Percentiles rank a stretch among this genome's conserved stretches.
Evolutionary conservation across 1,284 basidiomycete species (phyloP).

Genomic region (Austroboletus novae-zelandiae): DNA sequence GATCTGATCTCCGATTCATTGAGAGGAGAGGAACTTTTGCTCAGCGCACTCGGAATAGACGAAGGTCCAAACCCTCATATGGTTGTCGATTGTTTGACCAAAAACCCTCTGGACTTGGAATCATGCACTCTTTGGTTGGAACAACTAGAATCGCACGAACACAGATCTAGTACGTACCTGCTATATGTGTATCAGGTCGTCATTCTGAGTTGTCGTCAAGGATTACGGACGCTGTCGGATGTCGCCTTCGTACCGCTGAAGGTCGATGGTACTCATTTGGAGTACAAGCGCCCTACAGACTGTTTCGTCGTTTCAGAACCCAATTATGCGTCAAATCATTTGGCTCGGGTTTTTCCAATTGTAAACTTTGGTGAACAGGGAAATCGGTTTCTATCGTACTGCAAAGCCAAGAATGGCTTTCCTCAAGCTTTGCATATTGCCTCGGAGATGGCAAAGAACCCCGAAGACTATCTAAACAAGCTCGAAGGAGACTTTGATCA

Average conservation of each 20-base stretch:
- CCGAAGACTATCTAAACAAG: slow-evolving; percentile 15
- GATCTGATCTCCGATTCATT: neutral
- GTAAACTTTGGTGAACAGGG: slow-evolving; percentile 20
- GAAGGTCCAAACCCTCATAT: neutral
- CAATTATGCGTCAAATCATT: slow-evolving; percentile 5
- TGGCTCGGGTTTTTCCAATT: slow-evolving; percentile 19
- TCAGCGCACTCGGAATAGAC: neutral
- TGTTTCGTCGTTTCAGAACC: slow-evolving; percentile 18
- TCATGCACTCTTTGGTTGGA: neutral
- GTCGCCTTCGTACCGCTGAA: slow-evolving; percentile 13
- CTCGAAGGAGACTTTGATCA: neutral
- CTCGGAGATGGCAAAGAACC: slow-evolving; percentile 17
- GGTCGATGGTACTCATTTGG: neutral
- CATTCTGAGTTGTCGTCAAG: neutral
- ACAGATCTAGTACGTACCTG: neutral
- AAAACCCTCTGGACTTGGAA: neutral
- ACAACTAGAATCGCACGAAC: neutral
- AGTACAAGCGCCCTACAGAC: slow-evolving; percentile 15
- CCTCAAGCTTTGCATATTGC: slow-evolving; percentile 22
- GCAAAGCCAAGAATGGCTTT: slow-evolving; percentile 18
- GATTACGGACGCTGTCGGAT: slow-evolving; percentile 6
- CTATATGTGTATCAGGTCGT: neutral
- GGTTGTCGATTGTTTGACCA: neutral
- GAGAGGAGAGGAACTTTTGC: neutral
- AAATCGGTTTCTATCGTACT: slow-evolving; percentile 22